These are phyloP conservation scores for Chrysanthemum lavandulifolium DNA, from an alignment of 129 eudicot genomes.

Conservation along the genomic window DNA sequence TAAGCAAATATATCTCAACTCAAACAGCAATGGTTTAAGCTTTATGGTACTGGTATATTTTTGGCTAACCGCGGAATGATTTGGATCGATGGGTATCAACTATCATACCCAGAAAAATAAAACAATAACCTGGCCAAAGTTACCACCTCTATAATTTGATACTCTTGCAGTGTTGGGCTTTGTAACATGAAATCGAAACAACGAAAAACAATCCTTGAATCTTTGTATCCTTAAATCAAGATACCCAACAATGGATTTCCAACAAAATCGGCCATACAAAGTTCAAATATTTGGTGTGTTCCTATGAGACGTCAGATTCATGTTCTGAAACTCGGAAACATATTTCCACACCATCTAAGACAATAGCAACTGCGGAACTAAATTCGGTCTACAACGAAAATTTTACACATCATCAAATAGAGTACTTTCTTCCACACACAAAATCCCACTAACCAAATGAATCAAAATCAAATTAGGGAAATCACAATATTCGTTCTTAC, in stretches of 20 bases:
- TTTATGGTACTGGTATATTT: too few species aligned
- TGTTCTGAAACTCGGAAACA: background rate
- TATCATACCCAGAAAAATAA: too few species aligned
- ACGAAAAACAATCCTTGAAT: background rate
- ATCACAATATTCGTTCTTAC: slow-evolving; percentile 19
- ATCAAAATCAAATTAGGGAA: slow-evolving; percentile 26
- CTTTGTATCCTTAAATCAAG: background rate
- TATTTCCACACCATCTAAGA: slow-evolving; percentile 13
- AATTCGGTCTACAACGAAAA: slow-evolving; percentile 23
- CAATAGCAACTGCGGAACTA: slow-evolving; percentile 18
- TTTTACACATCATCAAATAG: slow-evolving; percentile 28
- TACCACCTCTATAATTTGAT: too few species aligned
- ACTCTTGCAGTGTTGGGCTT: too few species aligned
- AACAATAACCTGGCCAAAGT: background rate
- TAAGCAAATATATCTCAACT: too few species aligned
- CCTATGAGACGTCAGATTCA: background rate
- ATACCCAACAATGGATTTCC: background rate
- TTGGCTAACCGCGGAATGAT: too few species aligned
- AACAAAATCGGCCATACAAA: background rate
- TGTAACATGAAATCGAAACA: too few species aligned
- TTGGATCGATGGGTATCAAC: too few species aligned
- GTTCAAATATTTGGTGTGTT: background rate
- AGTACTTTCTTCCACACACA: slow-evolving; percentile 28
- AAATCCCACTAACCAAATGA: slow-evolving; percentile 36
- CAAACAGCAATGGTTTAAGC: too few species aligned